Percentiles rank a stretch among this genome's conserved stretches.
phyloP scores from a whole-genome alignment of 305 asterid genomes.

The Fraxinus albicans region DNA sequence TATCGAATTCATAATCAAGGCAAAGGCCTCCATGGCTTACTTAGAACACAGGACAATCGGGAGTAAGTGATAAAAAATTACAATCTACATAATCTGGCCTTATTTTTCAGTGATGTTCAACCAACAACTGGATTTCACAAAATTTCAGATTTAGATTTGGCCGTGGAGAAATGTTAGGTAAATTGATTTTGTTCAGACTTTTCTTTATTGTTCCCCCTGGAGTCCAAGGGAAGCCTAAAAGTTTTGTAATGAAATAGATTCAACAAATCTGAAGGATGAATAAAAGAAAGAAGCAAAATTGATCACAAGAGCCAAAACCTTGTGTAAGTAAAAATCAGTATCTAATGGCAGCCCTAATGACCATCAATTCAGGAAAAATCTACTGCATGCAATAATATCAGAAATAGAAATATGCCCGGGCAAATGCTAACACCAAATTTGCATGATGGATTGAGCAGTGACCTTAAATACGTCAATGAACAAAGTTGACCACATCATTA shows the following conservation, averaged over 20 bases:
- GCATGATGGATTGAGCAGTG: background rate
- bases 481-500: background rate
- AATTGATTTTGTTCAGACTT: background rate
- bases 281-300: background rate
- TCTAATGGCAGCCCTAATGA: background rate
- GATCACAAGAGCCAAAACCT: background rate
- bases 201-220: background rate
- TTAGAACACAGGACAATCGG: background rate
- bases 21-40: background rate
- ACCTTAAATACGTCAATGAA: background rate
- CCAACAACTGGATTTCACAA: background rate
- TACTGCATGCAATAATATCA: background rate
- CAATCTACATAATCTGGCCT: background rate
- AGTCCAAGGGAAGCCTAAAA: background rate
- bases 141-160: background rate
- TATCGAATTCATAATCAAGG: background rate
- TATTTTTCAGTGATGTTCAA: background rate
- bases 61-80: background rate
- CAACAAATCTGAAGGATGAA: constrained; percentile 5
- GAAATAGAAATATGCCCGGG: background rate
- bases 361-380: background rate
- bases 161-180: background rate
- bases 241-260: background rate
- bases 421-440: background rate
- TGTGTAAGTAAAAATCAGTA: background rate